Conservation (phyloP, 768 basidiomycete species). For the Trichaptum fuscoviolaceum region DNA sequence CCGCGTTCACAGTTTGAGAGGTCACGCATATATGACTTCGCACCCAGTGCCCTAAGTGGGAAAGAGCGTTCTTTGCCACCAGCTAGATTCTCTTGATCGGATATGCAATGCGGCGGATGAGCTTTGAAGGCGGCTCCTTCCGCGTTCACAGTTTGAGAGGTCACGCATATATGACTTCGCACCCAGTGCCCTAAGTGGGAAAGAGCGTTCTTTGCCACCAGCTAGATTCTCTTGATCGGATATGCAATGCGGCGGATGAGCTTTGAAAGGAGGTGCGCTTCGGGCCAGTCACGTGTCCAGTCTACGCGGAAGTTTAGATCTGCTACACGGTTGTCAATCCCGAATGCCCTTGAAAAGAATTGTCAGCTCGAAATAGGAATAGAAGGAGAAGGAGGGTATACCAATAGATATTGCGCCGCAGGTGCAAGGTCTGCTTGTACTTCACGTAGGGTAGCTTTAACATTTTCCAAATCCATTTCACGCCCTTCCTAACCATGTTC, state of each 20-base stretch:
- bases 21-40: no score
- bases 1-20: no score
- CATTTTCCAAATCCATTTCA: background rate
- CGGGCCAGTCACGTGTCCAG: background rate
- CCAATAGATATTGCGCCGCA: background rate
- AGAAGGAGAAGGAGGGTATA: background rate
- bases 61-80: no score
- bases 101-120: no score
- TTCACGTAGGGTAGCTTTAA: no score
- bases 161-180: background rate
- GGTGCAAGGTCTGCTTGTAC: background rate
- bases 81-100: no score
- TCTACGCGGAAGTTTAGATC: background rate
- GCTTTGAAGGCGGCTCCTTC: no score
- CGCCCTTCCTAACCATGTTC: background rate
- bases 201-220: background rate
- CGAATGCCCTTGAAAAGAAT: background rate
- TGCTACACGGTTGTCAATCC: background rate
- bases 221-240: background rate
- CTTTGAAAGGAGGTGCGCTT: background rate
- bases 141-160: no score
- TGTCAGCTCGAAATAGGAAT: no score
- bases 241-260: background rate
- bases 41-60: no score
- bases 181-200: background rate